Percentiles rank a stretch among this genome's conserved stretches.
Conservation (phyloP, 345 rosid species). For the Adansonia digitata region DNA sequence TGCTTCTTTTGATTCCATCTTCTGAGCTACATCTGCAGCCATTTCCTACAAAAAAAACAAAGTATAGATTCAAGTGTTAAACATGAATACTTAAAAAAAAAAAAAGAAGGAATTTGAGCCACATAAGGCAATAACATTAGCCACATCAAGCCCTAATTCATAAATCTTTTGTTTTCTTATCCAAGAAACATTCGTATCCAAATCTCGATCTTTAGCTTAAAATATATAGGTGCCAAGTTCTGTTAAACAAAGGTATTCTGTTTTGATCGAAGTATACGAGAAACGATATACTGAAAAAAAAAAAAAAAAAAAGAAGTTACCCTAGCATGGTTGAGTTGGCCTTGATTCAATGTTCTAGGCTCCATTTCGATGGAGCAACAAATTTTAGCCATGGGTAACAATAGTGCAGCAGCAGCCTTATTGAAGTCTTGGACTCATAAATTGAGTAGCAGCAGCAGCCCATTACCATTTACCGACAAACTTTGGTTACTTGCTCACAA, state of each 20-base stretch:
- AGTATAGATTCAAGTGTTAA: too few species aligned
- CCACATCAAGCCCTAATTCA: too few species aligned
- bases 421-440: background rate
- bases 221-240: too few species aligned
- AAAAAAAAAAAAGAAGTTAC: background rate
- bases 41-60: conserved; percentile 19
- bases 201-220: too few species aligned
- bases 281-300: too few species aligned
- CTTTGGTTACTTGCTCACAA: background rate
- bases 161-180: too few species aligned
- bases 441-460: conserved; percentile 1
- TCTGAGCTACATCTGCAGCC: conserved; percentile 17
- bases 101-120: too few species aligned
- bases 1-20: conserved; percentile 9
- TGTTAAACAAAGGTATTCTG: too few species aligned
- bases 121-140: too few species aligned
- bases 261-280: too few species aligned
- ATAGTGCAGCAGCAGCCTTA: background rate
- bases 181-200: too few species aligned
- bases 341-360: conserved; percentile 17
- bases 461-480: background rate
- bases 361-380: conserved; percentile 17
- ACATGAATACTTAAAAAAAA: too few species aligned
- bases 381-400: conserved; percentile 4
- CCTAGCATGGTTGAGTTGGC: conserved; percentile 14